phyloP scores from a whole-genome alignment of 352 stramenopile species.

The Thalassiosira delicatula region DNA sequence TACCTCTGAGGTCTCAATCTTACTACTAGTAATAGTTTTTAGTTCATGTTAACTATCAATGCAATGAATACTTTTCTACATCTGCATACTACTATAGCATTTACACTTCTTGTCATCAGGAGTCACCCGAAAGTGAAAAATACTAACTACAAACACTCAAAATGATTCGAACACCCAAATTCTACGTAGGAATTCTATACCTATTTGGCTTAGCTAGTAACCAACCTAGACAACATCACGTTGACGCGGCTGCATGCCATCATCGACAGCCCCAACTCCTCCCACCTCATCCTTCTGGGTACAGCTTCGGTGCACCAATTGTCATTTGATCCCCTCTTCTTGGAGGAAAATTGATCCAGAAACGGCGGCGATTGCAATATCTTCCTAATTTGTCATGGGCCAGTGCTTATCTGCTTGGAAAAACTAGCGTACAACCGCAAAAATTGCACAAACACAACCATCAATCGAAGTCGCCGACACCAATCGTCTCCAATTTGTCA shows the following conservation, averaged over 20 bases:
- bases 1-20: too few relatives aligned
- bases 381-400: background rate
- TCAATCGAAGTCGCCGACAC: too few relatives aligned
- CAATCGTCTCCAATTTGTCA: too few relatives aligned
- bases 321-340: background rate
- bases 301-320: background rate
- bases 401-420: background rate
- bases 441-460: too few relatives aligned
- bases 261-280: too few relatives aligned
- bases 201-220: background rate
- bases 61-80: too few relatives aligned
- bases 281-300: background rate
- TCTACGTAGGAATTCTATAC: background rate
- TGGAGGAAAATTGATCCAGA: background rate
- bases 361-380: background rate
- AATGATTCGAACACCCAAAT: background rate
- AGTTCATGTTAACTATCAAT: too few relatives aligned
- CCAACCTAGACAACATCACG: background rate
- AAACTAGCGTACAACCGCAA: too few relatives aligned
- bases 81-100: too few relatives aligned
- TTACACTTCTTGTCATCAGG: conserved; percentile 2
- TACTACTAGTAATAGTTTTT: too few relatives aligned
- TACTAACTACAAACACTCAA: too few relatives aligned
- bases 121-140: background rate
- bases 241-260: background rate